Evolutionary conservation across 163 green algal species (phyloP), one percentile per base, ranked within the genome.

Genomic region (Scenedesmus sp.): DNA sequence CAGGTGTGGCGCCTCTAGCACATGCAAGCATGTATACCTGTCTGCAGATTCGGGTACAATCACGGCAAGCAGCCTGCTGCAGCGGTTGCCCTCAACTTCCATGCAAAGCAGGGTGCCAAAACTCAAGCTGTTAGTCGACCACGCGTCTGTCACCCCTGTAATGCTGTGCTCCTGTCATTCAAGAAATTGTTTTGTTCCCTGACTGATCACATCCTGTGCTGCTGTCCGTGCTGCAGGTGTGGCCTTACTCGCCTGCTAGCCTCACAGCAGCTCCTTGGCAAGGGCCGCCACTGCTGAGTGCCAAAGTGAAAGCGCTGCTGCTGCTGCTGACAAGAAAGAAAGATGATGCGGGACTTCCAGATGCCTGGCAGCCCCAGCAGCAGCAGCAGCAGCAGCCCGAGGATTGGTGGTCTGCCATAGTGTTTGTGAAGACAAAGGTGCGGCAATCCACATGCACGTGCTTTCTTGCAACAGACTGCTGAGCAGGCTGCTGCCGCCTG

Each of bases 381-480:
- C 23, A 89, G 26, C 56, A 89, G 64, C 64, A 20, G 86, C 56
- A 56, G 82, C 20, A 73, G 56, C 52, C n/a, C 13, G 16, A 85
- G 13, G 87, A 91, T 55, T 91, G 87, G 87, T 91, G 87, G 87
- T 60, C 88, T 23, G 88, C 64, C 10, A 92, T 92, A 3, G 88
- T 92, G 60, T 92, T 92, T 62, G 57, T 92, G 16, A 59, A 92
- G 23, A 88, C 77, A 20, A 92, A 92, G 88, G 88, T 91, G 5
- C 1, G 83, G 34, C 34, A 46, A 46, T 46, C 34, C 34, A 52
- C 15, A 18, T 23, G 77, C 57, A 77, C 23, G 59, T 64, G 59
- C 9, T 15, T 64, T 8, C 9, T 64, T 46, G 34, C 34, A 46
- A 46, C 34, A 46, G 59, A 15, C 59, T 64, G 59, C 8, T 64